A percentile compares a stretch with the other conserved stretches of the same genome.
These are phyloP conservation scores for Escallonia rubra DNA, from an alignment of 129 eudicot genomes.

Conservation along the genomic window DNA sequence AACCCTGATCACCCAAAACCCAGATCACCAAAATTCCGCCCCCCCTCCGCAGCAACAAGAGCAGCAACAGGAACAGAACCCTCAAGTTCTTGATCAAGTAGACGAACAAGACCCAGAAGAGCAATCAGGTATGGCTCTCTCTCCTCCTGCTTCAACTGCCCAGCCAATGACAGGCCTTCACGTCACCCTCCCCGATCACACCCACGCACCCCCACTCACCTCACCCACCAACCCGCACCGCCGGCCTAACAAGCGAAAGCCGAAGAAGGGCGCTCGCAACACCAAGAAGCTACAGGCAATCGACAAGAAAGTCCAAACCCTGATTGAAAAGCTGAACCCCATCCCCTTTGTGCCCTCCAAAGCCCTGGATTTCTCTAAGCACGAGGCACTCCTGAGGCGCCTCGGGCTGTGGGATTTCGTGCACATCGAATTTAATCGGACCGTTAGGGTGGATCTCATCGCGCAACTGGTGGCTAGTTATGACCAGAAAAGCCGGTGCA, in stretches of 20 bases:
- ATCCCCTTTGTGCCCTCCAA: conserved; percentile 51
- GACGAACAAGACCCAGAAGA: conserved; percentile 21
- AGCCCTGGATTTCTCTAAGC: conserved; percentile 29
- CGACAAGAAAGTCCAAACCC: conserved; percentile 29
- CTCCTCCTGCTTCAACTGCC: neutral
- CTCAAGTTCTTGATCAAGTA: conserved; percentile 3
- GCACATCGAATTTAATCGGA: conserved; percentile 42
- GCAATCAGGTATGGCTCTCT: conserved; percentile 27
- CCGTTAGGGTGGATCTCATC: conserved; percentile 47
- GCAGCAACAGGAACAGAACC: neutral
- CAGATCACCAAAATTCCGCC: conserved; percentile 1
- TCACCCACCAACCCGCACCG: conserved; percentile 20
- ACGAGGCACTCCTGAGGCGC: conserved; percentile 43
- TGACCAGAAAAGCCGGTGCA: conserved; percentile 20
- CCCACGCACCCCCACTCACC: conserved; percentile 14
- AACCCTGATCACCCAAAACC: conserved; percentile 14
- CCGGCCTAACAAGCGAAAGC: conserved; percentile 19
- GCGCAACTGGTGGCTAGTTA: conserved; percentile 62
- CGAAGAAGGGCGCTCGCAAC: conserved; percentile 30
- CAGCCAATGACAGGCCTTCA: conserved; percentile 7
- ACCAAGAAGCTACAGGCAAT: conserved; percentile 16
- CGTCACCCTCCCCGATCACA: conserved; percentile 9
- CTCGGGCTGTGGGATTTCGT: conserved; percentile 68
- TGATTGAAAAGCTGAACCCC: conserved; percentile 27
- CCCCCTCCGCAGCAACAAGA: neutral